Conservation (phyloP, 371 early-diverging fungal species). For the Coemansia sp. region DNA sequence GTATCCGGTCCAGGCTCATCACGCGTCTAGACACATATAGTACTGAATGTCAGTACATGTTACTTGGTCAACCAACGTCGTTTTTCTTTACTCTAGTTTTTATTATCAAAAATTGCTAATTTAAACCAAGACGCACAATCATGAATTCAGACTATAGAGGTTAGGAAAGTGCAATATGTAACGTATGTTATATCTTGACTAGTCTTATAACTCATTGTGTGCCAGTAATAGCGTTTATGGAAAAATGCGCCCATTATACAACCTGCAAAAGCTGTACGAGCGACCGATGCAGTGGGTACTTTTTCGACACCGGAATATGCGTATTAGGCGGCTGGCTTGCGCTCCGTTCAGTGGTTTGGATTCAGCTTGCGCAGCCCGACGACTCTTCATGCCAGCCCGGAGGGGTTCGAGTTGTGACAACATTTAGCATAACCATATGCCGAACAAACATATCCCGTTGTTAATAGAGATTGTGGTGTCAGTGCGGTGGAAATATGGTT, state of each 20-base stretch:
- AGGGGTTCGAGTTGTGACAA: background rate
- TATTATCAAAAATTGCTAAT: background rate
- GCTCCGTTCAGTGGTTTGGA: conserved; percentile 8
- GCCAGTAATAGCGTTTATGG: background rate
- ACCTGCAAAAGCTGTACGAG: conserved; percentile 31
- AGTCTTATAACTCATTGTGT: no score
- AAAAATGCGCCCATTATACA: conserved; percentile 17
- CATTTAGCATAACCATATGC: background rate
- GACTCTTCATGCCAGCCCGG: conserved; percentile 13
- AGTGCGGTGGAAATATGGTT: conserved; percentile 32
- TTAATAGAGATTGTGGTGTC: conserved; percentile 48
- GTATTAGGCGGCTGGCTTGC: conserved; percentile 44
- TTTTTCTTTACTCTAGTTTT: background rate
- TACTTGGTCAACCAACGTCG: background rate
- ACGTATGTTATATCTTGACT: no score
- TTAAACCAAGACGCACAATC: no score
- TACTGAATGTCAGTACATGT: background rate
- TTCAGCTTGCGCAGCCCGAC: background rate
- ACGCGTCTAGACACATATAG: background rate
- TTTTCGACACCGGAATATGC: conserved; percentile 20
- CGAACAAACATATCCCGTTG: conserved; percentile 30
- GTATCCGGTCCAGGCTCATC: background rate
- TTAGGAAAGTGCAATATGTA: no score
- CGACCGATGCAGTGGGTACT: conserved; percentile 36
- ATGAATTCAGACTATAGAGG: no score